Percentiles rank a stretch among this genome's conserved stretches.
Evolutionary conservation across 208 protist genomes (phyloP).

Genomic region (Leishmania aethiopica): DNA sequence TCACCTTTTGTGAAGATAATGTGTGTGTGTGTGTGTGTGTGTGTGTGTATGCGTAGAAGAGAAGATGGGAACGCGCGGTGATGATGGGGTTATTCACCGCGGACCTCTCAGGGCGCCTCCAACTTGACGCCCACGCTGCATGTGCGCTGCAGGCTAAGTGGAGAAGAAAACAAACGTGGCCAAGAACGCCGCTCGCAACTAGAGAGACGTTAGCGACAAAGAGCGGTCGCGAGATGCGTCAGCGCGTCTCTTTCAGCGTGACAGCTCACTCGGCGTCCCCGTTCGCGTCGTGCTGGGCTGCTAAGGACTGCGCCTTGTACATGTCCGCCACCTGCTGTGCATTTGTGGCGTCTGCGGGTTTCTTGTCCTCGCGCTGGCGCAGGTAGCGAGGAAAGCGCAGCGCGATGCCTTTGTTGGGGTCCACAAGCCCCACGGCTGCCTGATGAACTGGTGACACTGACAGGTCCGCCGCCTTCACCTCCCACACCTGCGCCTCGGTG

Average conservation of each 20-base stretch:
- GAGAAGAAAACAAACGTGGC: not conserved
- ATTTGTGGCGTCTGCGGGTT: slow-evolving; percentile 91
- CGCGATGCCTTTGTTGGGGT: slow-evolving; percentile 94
- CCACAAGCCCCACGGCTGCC: slow-evolving; percentile 92
- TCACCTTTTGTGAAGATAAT: not conserved
- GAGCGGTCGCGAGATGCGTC: not conserved
- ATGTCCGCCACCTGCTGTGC: slow-evolving; percentile 93
- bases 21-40: not conserved
- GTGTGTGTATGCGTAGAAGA: not conserved
- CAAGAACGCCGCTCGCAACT: not conserved
- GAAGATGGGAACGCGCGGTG: not conserved
- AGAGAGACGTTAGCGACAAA: not conserved
- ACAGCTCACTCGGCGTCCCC: slow-evolving; percentile 25
- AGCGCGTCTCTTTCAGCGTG: not conserved
- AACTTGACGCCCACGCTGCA: not conserved
- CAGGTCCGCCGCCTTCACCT: slow-evolving; percentile 98
- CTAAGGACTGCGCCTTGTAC: slow-evolving; percentile 84
- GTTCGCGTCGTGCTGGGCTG: slow-evolving; percentile 43
- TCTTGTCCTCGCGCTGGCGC: slow-evolving; percentile 98
- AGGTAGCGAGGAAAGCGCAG: slow-evolving; percentile 99
- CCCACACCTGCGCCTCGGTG: slow-evolving; percentile 96
- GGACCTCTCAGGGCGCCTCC: not conserved
- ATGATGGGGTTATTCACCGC: not conserved
- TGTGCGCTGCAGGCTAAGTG: not conserved
- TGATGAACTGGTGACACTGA: slow-evolving; percentile 97